These are phyloP conservation scores for Aspergillus clavatus DNA, from an alignment of 2,329 filamentous ascomycete genomes.

Conservation along the genomic window DNA sequence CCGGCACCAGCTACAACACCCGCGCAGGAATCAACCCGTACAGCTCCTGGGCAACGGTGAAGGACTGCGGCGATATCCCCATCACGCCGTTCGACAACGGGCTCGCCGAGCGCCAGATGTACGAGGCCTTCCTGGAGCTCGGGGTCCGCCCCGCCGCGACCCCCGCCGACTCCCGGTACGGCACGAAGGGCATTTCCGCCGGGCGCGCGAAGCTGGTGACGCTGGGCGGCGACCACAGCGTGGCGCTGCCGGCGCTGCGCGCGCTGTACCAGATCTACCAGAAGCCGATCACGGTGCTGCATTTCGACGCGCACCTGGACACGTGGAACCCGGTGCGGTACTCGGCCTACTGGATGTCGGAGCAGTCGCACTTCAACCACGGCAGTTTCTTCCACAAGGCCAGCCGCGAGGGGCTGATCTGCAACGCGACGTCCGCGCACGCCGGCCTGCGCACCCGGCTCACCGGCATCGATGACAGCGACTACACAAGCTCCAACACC, in stretches of 20 bases:
- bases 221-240: constrained; percentile 68
- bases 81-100: constrained; percentile 82
- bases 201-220: constrained; percentile 56
- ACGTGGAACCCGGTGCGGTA: constrained; percentile 80
- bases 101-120: constrained; percentile 79
- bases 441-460: constrained; percentile 77
- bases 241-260: constrained; percentile 65
- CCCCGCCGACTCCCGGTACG: constrained; percentile 21
- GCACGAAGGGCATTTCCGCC: constrained; percentile 30
- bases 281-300: constrained; percentile 62
- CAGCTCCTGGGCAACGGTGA: constrained; percentile 67
- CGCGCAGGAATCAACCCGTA: constrained; percentile 82
- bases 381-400: constrained; percentile 92
- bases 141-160: constrained; percentile 43
- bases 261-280: constrained; percentile 60
- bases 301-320: constrained; percentile 76
- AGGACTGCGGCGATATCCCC: constrained; percentile 90
- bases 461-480: constrained; percentile 58
- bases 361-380: constrained; percentile 75
- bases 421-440: constrained; percentile 70
- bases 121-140: constrained; percentile 69
- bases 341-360: constrained; percentile 66
- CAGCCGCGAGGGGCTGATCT: constrained; percentile 71
- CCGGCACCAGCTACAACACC: constrained; percentile 76
- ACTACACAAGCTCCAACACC: constrained; percentile 62